These are phyloP conservation scores for Fomitopsis pinicola DNA, from an alignment of 1,284 basidiomycete species.

Conservation along the genomic window DNA sequence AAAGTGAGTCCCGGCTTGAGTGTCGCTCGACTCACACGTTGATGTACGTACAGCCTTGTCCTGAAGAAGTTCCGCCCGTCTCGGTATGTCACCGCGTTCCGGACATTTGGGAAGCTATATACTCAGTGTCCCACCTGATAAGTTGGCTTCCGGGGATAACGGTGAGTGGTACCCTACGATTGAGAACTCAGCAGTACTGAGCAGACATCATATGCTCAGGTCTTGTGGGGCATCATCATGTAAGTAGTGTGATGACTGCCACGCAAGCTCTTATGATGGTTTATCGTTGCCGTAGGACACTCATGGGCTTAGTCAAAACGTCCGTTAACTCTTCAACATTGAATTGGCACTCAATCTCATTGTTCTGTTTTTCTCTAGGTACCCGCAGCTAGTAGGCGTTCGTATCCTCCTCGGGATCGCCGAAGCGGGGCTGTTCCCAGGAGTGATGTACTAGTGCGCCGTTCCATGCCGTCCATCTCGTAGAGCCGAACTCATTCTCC, in stretches of 20 bases:
- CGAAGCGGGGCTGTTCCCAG: conserved; percentile 69
- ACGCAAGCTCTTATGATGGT: too few relatives aligned
- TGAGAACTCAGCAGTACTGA: neutral
- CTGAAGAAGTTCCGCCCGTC: conserved; percentile 32
- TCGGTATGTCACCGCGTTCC: neutral
- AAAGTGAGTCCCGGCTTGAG: conserved; percentile 35
- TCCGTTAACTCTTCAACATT: conserved; percentile 19
- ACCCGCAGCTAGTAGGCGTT: conserved; percentile 57
- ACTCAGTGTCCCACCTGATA: too few relatives aligned
- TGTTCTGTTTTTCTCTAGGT: conserved; percentile 30
- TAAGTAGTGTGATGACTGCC: conserved; percentile 1
- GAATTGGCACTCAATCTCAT: neutral
- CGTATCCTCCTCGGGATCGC: conserved; percentile 60
- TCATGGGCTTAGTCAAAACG: conserved; percentile 66
- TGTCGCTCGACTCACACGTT: neutral
- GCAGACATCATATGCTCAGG: conserved; percentile 5
- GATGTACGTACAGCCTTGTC: conserved; percentile 19
- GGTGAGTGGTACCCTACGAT: conserved; percentile 6
- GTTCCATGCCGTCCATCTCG: neutral
- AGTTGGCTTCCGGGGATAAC: conserved; percentile 25
- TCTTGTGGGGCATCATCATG: conserved; percentile 24
- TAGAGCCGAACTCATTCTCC: neutral
- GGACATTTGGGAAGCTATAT: conserved; percentile 14
- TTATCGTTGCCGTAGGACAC: conserved; percentile 35
- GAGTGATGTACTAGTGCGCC: conserved; percentile 56